A percentile compares a stretch with the other conserved stretches of the same genome.
Conservation (phyloP, 2,329 filamentous ascomycete genomes). For the Madurella fahalii region DNA sequence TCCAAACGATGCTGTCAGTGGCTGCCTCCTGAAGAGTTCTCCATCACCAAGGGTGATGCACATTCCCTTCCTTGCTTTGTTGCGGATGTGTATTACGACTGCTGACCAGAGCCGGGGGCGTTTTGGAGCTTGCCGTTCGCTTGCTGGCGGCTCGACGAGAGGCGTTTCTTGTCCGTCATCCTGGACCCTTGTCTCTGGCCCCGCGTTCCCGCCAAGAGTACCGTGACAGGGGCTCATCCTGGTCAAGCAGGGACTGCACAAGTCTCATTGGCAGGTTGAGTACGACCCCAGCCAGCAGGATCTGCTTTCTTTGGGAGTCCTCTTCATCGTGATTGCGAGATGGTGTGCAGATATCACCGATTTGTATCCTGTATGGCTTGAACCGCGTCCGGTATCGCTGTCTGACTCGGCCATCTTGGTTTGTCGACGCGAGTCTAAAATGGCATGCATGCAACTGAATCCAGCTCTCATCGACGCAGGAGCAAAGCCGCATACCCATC, state of each 20-base stretch:
- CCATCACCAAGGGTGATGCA: conserved; percentile 1
- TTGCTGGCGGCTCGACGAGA: conserved; percentile 6
- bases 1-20: conserved; percentile 6
- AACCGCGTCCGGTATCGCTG: background rate
- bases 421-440: no score
- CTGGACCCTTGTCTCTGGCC: conserved; percentile 4
- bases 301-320: conserved; percentile 26
- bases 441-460: no score
- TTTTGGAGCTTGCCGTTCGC: background rate
- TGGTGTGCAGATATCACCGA: conserved; percentile 28
- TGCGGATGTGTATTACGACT: no score
- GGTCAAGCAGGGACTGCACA: conserved; percentile 31
- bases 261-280: conserved; percentile 31
- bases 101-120: background rate
- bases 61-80: no score
- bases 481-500: background rate
- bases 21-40: conserved; percentile 15
- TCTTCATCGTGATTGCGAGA: conserved; percentile 31
- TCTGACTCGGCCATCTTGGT: background rate
- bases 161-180: background rate
- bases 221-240: conserved; percentile 28
- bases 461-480: no score
- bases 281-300: conserved; percentile 27
- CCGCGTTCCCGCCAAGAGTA: conserved; percentile 29
- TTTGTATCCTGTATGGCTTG: background rate